Conservation (phyloP, 1,284 basidiomycete species). For the Coniferiporia weirii region DNA sequence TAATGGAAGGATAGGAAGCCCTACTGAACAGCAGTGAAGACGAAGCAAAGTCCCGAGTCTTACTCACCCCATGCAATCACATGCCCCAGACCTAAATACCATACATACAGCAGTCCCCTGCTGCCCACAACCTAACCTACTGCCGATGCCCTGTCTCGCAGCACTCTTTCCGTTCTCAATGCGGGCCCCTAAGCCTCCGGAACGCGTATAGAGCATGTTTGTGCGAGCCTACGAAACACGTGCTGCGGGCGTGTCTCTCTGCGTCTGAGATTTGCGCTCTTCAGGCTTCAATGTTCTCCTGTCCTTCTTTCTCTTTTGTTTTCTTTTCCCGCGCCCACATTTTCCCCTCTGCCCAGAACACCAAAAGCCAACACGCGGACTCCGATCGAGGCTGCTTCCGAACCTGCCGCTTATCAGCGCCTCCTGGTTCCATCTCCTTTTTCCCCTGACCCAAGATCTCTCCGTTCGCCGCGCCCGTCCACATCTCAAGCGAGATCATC, state of each 20-base stretch:
- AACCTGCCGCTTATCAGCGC: not conserved
- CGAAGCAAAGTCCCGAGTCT: not conserved
- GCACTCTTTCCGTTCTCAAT: too few species aligned
- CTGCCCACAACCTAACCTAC: too few species aligned
- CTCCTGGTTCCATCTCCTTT: not conserved
- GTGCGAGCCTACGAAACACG: not conserved
- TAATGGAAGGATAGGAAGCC: not conserved
- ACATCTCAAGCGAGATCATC: not conserved
- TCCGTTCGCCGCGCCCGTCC: too few species aligned
- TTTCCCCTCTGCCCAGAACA: not conserved
- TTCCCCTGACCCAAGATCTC: not conserved
- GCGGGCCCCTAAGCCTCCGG: not conserved
- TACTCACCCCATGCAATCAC: not conserved
- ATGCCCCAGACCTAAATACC: not conserved
- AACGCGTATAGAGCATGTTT: not conserved
- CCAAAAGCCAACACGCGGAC: not conserved
- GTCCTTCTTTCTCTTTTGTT: not conserved
- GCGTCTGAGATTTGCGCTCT: not conserved
- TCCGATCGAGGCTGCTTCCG: not conserved
- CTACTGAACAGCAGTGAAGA: not conserved
- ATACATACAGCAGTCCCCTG: not conserved
- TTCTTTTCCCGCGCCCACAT: not conserved
- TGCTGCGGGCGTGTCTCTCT: not conserved
- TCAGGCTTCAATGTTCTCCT: not conserved
- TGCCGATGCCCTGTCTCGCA: too few species aligned